These are phyloP conservation scores for Cochlearia excelsa DNA, from an alignment of 345 rosid species.

Conservation along the genomic window DNA sequence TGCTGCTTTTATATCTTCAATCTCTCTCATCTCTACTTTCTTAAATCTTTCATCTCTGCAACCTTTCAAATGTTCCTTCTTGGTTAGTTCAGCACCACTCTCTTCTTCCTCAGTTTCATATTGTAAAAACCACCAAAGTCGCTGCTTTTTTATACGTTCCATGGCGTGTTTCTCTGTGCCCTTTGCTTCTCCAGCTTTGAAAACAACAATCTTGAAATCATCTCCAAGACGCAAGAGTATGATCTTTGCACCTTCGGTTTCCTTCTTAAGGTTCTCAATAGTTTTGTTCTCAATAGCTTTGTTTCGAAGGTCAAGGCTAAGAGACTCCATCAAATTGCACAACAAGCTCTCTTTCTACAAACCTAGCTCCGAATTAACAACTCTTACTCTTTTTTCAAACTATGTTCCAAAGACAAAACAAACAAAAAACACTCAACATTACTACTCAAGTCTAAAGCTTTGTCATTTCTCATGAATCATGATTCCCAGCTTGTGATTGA, in stretches of 20 bases:
- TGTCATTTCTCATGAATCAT: constrained; percentile 62
- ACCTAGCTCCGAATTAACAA: constrained; percentile 73
- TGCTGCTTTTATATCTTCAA: constrained; percentile 67
- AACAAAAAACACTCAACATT: too few relatives aligned
- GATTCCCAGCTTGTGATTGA: constrained; percentile 47
- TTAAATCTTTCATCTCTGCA: constrained; percentile 77
- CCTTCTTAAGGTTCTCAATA: constrained; percentile 57
- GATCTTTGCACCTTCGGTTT: constrained; percentile 56
- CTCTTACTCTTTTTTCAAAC: constrained; percentile 63
- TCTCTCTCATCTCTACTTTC: constrained; percentile 65
- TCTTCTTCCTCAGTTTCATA: too few relatives aligned
- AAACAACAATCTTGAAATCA: constrained; percentile 56
- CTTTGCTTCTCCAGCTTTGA: constrained; percentile 74
- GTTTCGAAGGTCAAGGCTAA: constrained; percentile 67
- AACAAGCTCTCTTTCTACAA: constrained; percentile 72
- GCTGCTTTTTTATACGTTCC: constrained; percentile 53
- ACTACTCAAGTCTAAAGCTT: constrained; percentile 39
- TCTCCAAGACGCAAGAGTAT: constrained; percentile 46
- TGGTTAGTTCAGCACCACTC: constrained; percentile 66
- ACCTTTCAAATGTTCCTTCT: constrained; percentile 89
- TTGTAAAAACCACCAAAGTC: too few relatives aligned
- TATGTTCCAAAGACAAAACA: constrained; percentile 67
- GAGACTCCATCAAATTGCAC: constrained; percentile 59
- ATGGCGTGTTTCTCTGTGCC: constrained; percentile 55
- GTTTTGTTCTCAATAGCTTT: constrained; percentile 59